Base-by-base conservation (phyloP, 306 rosid genomes). In the Datisca glomerata region DNA sequence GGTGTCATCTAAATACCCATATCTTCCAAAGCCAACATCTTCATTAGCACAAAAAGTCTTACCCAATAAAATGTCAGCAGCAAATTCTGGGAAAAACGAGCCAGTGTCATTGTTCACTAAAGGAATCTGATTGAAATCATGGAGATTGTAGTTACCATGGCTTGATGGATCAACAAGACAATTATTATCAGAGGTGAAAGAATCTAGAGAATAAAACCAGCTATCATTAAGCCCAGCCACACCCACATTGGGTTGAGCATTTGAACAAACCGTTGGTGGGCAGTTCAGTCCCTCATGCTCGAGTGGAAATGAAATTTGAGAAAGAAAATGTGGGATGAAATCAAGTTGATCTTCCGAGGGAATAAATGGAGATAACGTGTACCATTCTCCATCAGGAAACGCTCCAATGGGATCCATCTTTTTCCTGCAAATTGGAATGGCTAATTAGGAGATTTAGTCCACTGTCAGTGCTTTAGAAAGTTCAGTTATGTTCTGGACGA, bases 141-240 rank as follows among this genome's bases (percentile, higher is more conserved):
- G 9, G 2, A 6, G 25, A 21, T 24, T 15, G 12, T 39, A 2
- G 31, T 48, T 67, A 18, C 50, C 53, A 41, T 49, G 64, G 57
- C 55, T 61, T 15, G 49, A 48, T 46, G 62, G 61, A 24, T 66
- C 35, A 15, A 42, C 50, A 10, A 18, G 19, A 55, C 56, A 25
- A 13, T 53, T 49, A 60, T 66, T 64, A 25, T 57, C 65, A 36
- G 80, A 66, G 54, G 59, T 59, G 40, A 53, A 45, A 64, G 53
- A 42, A 28, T 68, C 72, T 54, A 73, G 55, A 47, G 78, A 57
- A 47, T 78, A 69, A 47, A 72, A 64, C 27, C 74, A 55, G 51
- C 48, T 34, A 18, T 72, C 74, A 25, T 41, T 41, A 53, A 66
- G 53, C 45, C 45, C 50, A 15, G 35, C 11, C 22, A 40, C n/a